Evolutionary conservation across 768 basidiomycete species (phyloP).

Genomic region (Crepidotus variabilis): DNA sequence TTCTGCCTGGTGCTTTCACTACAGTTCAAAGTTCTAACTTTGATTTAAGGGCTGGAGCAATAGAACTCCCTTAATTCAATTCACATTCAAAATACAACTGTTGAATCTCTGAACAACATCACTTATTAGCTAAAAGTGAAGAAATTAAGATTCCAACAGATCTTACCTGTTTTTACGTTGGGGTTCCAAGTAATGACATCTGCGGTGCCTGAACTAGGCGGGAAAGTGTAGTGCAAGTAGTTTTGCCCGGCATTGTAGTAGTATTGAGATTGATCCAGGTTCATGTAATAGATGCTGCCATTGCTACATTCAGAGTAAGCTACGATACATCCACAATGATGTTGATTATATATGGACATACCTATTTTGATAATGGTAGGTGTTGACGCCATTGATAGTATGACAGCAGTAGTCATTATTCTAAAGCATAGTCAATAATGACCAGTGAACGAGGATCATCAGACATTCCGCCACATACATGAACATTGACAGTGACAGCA

Average conservation of each 20-base stretch:
- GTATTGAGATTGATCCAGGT: conserved; percentile 9
- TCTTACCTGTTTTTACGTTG: neutral
- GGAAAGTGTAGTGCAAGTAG: conserved; percentile 6
- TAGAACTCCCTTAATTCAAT: too few species aligned
- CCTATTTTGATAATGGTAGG: neutral
- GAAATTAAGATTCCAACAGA: neutral
- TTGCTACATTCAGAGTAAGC: conserved; percentile 1
- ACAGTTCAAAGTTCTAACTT: too few species aligned
- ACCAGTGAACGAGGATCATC: neutral
- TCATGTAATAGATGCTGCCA: conserved; percentile 13
- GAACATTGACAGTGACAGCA: neutral
- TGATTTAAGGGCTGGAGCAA: too few species aligned
- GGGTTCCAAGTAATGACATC: neutral
- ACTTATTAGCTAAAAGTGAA: neutral
- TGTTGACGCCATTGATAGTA: neutral
- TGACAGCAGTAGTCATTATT: neutral
- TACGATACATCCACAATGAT: neutral
- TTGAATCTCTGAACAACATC: neutral
- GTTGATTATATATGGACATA: neutral
- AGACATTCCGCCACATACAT: neutral
- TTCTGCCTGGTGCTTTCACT: too few species aligned
- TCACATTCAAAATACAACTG: conserved; percentile 1
- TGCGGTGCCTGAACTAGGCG: neutral
- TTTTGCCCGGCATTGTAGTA: conserved; percentile 4
- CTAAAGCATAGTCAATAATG: neutral